Conservation (phyloP, 768 basidiomycete genomes). For the Pleurotus pulmonarius region DNA sequence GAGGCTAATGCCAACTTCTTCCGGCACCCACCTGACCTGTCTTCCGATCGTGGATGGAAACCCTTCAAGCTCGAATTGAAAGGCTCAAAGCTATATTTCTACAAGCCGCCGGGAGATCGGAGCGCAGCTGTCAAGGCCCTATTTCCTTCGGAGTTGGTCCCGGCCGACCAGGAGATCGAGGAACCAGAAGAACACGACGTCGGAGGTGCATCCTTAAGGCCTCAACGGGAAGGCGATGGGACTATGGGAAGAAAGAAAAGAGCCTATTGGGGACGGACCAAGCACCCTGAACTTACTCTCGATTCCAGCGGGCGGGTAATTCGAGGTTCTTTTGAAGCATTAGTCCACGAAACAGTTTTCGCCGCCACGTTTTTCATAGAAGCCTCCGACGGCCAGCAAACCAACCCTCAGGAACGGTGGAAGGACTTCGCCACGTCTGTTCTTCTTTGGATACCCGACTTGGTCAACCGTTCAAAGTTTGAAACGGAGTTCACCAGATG, state of each 20-base stretch:
- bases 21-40: slow-evolving; percentile 22
- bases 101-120: slow-evolving; percentile 77
- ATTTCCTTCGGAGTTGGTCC: slow-evolving; percentile 66
- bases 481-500: slow-evolving; percentile 70
- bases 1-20: slow-evolving; percentile 27
- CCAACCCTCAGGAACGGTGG: slow-evolving; percentile 38
- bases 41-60: slow-evolving; percentile 70
- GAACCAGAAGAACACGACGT: slow-evolving; percentile 19
- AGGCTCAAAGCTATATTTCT: slow-evolving; percentile 83
- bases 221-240: slow-evolving; percentile 20
- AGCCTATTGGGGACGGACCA: slow-evolving; percentile 73
- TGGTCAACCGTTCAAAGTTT: slow-evolving; percentile 53
- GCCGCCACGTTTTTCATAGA: slow-evolving; percentile 46
- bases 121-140: slow-evolving; percentile 62
- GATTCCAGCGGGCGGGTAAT: slow-evolving; percentile 38
- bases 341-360: slow-evolving; percentile 80
- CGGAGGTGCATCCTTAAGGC: slow-evolving; percentile 15
- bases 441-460: slow-evolving; percentile 55
- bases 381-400: slow-evolving; percentile 10
- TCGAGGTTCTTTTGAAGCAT: slow-evolving; percentile 73
- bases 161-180: slow-evolving; percentile 39
- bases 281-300: slow-evolving; percentile 67
- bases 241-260: slow-evolving; percentile 50
- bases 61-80: slow-evolving; percentile 81
- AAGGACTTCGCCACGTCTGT: slow-evolving; percentile 60